These are phyloP conservation scores for Puccinia hordei DNA, from an alignment of 1,284 basidiomycete genomes.

Conservation along the genomic window DNA sequence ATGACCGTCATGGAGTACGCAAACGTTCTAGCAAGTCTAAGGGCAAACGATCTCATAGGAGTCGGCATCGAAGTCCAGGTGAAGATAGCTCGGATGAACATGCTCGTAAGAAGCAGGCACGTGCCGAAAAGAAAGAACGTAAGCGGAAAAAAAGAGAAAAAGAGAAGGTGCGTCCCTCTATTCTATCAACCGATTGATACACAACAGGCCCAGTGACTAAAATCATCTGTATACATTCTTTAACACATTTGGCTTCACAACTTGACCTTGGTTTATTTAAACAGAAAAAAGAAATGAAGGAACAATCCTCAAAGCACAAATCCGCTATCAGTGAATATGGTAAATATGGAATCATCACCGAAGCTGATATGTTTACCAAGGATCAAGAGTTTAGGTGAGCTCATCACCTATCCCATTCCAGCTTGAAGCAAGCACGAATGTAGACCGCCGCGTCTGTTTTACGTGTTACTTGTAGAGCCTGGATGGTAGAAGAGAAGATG, in stretches of 20 bases:
- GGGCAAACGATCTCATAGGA: conserved; percentile 25
- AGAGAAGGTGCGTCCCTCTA: conserved; percentile 1
- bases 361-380: conserved; percentile 68
- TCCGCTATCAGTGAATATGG: conserved; percentile 75
- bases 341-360: conserved; percentile 79
- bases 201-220: neutral
- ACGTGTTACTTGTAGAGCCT: conserved; percentile 67
- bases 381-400: conserved; percentile 51
- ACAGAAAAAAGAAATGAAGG: conserved; percentile 26
- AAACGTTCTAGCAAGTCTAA: conserved; percentile 28
- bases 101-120: conserved; percentile 23
- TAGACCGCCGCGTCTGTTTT: neutral
- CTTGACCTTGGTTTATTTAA: neutral
- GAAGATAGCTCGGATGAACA: conserved; percentile 18
- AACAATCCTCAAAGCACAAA: conserved; percentile 62
- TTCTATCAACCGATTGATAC: neutral
- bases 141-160: conserved; percentile 34
- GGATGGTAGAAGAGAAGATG: conserved; percentile 84
- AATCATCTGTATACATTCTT: neutral
- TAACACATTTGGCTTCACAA: neutral
- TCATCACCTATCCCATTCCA: neutral
- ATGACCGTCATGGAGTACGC: neutral
- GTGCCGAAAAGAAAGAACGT: conserved; percentile 32
- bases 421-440: neutral
- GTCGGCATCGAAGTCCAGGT: conserved; percentile 28